These are phyloP conservation scores for Fusarium torulosum DNA, from an alignment of 2,329 filamentous ascomycete species.

Conservation along the genomic window DNA sequence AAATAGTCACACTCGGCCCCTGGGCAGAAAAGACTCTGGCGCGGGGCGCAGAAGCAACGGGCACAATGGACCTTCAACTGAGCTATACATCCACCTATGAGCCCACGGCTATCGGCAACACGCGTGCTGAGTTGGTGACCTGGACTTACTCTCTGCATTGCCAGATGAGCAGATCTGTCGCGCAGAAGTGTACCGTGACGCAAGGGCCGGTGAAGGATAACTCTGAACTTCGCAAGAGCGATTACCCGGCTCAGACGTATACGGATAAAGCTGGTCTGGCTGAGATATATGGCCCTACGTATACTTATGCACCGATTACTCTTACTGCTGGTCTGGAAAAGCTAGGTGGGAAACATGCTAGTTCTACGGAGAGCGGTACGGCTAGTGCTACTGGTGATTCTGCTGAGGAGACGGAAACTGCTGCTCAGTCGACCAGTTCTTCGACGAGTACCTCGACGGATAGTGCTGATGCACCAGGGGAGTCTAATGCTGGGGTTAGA, in stretches of 20 bases:
- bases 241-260: neutral
- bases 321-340: slow-evolving; percentile 1
- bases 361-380: neutral
- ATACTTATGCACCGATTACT: neutral
- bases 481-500: neutral
- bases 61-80: neutral
- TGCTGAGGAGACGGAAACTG: neutral
- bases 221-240: neutral
- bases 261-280: neutral
- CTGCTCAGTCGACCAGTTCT: neutral
- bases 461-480: rapidly evolving
- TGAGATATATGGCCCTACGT: slow-evolving; percentile 3
- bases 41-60: neutral
- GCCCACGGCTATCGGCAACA: neutral
- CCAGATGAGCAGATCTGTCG: slow-evolving; percentile 1
- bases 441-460: neutral
- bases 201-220: neutral
- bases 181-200: neutral
- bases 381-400: neutral
- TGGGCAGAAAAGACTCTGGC: slow-evolving; percentile 3
- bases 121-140: neutral
- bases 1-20: neutral
- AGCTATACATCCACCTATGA: neutral
- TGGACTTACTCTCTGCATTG: slow-evolving; percentile 8
- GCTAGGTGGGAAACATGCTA: neutral